phyloP scores from a whole-genome alignment of 2,329 filamentous ascomycete genomes.

The Sporothrix pseudoabietina region DNA sequence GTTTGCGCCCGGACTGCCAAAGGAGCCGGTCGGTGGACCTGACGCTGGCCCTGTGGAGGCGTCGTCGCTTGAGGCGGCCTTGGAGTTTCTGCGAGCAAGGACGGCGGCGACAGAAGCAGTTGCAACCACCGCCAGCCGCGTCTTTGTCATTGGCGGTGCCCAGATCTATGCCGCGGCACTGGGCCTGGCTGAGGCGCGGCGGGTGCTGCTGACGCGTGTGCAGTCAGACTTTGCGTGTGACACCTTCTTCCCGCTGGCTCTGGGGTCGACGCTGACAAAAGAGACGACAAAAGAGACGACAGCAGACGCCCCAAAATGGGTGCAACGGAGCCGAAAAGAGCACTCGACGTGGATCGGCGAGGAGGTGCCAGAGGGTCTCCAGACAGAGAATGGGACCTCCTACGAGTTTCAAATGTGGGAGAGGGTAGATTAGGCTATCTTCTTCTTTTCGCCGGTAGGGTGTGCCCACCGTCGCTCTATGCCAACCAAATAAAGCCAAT shows the following conservation, averaged over 20 bases:
- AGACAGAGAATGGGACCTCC: slow-evolving; percentile 64
- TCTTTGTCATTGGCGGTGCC: slow-evolving; percentile 88
- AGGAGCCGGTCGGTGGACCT: slow-evolving; percentile 28
- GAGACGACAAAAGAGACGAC: slow-evolving; percentile 30
- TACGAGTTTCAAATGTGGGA: slow-evolving; percentile 79
- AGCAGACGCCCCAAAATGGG: slow-evolving; percentile 52
- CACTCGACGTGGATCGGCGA: slow-evolving; percentile 69
- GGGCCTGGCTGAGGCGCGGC: slow-evolving; percentile 55
- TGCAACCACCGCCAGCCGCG: slow-evolving; percentile 46
- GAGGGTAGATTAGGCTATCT: slow-evolving; percentile 44
- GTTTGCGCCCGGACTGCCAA: slow-evolving; percentile 36
- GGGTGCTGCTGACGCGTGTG: slow-evolving; percentile 72
- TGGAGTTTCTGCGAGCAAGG: slow-evolving; percentile 46
- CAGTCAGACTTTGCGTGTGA: slow-evolving; percentile 73
- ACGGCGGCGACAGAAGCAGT: no score
- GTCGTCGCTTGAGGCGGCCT: slow-evolving; percentile 59
- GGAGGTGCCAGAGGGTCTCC: slow-evolving; percentile 55
- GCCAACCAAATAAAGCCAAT: not conserved
- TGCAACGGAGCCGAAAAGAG: slow-evolving; percentile 52
- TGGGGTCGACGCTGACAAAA: slow-evolving; percentile 46
- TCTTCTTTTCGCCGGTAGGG: not conserved
- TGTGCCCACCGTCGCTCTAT: slow-evolving; percentile 1
- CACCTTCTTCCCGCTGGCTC: slow-evolving; percentile 67
- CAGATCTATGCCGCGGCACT: slow-evolving; percentile 80
- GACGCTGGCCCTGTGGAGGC: slow-evolving; percentile 56